Evolutionary conservation across 345 rosid genomes (phyloP).

Genomic region (Eutrema yunnanense): DNA sequence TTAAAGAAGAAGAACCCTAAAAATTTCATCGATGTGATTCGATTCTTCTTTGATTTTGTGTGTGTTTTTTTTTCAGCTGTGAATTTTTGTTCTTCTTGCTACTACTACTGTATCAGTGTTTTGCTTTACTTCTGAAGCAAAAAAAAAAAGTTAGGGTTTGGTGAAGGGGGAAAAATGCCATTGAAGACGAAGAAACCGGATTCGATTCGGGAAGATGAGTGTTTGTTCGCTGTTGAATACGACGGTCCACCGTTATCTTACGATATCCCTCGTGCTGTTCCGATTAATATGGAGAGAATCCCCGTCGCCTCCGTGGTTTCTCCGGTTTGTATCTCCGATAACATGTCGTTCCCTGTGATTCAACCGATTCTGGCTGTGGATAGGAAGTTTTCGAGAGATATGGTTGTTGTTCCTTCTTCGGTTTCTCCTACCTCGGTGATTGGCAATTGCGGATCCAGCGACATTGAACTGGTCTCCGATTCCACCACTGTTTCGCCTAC

Average conservation of each 20-base stretch:
- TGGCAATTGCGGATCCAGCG: constrained; percentile 23
- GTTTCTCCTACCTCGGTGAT: constrained; percentile 44
- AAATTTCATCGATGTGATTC: not conserved
- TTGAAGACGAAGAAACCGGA: constrained; percentile 18
- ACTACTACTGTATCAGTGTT: not conserved
- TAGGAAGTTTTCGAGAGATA: constrained; percentile 43
- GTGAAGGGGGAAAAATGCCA: constrained; percentile 19
- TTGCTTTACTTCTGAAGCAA: constrained; percentile 12
- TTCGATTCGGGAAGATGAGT: constrained; percentile 38
- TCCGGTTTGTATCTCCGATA: constrained; percentile 50
- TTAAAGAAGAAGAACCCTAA: constrained; percentile 13
- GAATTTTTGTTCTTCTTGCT: not conserved
- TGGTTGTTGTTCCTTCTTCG: constrained; percentile 17
- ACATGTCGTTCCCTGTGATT: constrained; percentile 68
- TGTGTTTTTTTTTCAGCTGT: not conserved
- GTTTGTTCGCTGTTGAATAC: constrained; percentile 82
- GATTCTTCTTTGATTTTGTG: not conserved
- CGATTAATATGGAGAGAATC: constrained; percentile 73
- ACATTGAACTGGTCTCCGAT: constrained; percentile 31
- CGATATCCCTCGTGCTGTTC: constrained; percentile 85
- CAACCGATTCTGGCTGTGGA: constrained; percentile 63
- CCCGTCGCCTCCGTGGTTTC: constrained; percentile 96
- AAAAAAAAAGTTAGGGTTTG: constrained; percentile 29
- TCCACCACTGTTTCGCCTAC: constrained; percentile 65
- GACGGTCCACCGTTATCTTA: constrained; percentile 77